Evolutionary conservation across 1,284 basidiomycete genomes (phyloP).

Genomic region (Neolentinus lepideus): DNA sequence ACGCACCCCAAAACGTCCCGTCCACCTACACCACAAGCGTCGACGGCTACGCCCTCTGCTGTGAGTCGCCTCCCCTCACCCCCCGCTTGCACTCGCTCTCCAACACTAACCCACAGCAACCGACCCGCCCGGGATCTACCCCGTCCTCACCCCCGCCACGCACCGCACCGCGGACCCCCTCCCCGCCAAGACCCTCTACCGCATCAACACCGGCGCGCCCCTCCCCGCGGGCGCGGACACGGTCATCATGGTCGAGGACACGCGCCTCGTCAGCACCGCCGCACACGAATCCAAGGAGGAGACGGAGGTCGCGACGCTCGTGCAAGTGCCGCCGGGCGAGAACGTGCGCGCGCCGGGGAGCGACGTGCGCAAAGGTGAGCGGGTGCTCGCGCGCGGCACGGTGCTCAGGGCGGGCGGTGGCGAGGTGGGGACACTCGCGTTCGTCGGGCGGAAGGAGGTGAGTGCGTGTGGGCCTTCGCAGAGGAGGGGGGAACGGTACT

Average conservation of each 20-base stretch:
- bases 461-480: neutral
- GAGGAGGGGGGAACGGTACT: no score
- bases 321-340: slow-evolving; percentile 56
- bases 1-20: slow-evolving; percentile 58
- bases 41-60: slow-evolving; percentile 80
- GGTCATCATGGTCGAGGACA: slow-evolving; percentile 91
- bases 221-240: slow-evolving; percentile 70
- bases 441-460: slow-evolving; percentile 70
- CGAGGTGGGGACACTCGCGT: slow-evolving; percentile 80
- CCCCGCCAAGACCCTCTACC: slow-evolving; percentile 51
- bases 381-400: slow-evolving; percentile 60
- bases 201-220: slow-evolving; percentile 76
- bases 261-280: slow-evolving; percentile 52
- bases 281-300: slow-evolving; percentile 46
- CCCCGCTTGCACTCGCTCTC: neutral
- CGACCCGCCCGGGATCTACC: slow-evolving; percentile 57
- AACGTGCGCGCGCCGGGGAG: slow-evolving; percentile 72
- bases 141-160: slow-evolving; percentile 58
- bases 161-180: slow-evolving; percentile 33
- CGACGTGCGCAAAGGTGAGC: slow-evolving; percentile 62
- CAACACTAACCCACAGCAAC: slow-evolving; percentile 35
- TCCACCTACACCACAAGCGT: slow-evolving; percentile 69
- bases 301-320: slow-evolving; percentile 58
- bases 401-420: slow-evolving; percentile 64
- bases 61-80: slow-evolving; percentile 28